These are phyloP conservation scores for Neurospora pannonica DNA, from an alignment of 495 filamentous ascomycete species.

Conservation along the genomic window DNA sequence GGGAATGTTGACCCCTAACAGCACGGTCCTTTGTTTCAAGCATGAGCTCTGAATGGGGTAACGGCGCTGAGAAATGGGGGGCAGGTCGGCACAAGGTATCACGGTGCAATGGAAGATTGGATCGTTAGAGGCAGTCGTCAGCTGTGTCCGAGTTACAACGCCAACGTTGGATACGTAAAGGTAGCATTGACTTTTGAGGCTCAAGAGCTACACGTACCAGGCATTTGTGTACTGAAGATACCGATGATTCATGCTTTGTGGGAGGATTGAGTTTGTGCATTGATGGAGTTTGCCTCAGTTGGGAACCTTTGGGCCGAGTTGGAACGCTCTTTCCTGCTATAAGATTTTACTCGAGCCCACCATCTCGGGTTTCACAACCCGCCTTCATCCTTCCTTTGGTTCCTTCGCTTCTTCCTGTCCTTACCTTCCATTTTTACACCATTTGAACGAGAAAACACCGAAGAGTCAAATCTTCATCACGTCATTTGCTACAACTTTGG, in stretches of 20 bases:
- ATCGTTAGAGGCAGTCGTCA: background rate
- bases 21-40: background rate
- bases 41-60: background rate
- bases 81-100: background rate
- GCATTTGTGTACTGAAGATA: background rate
- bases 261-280: background rate
- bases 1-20: background rate
- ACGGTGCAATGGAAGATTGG: background rate
- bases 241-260: background rate
- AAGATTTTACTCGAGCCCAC: background rate
- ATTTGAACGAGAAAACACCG: background rate
- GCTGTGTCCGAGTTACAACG: background rate
- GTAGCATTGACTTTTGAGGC: background rate
- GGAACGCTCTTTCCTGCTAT: background rate
- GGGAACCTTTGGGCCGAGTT: background rate
- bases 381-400: background rate
- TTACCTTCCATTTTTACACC: background rate
- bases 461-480: background rate
- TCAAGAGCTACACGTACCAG: background rate
- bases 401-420: background rate
- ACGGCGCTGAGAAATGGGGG: background rate
- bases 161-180: background rate
- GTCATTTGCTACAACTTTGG: background rate
- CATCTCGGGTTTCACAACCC: background rate
- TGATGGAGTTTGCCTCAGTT: background rate